Evolutionary conservation across 352 stramenopile species (phyloP), one percentile per base, ranked within the genome.

Genomic region (Pythium phragmiticola): DNA sequence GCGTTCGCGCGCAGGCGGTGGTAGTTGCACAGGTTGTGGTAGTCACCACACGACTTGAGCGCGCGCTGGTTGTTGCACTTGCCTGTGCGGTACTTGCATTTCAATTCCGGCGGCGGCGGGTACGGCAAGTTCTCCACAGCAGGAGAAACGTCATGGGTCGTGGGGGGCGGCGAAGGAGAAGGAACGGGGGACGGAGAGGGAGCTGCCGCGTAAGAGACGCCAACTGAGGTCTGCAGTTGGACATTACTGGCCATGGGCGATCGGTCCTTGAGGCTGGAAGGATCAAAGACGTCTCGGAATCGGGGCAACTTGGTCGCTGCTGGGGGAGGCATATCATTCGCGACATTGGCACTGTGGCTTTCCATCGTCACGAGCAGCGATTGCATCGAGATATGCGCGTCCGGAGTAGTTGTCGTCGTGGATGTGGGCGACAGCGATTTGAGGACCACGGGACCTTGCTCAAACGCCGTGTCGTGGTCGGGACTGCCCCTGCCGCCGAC

Each of bases 21-120:
- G 65, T 90, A 88, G 66, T 90, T 89, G 76, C 84, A 93, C 63
- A 93, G 60, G 51, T 91, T 93, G 70, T 90, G 81, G 69, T 91
- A 87, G 59, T 89, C 82, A 33, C 84, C 84, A 41, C 82, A 88
- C 21, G 76, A 87, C 70, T 93, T 93, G 60, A 90, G 75, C 34
- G 84, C 84, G 5, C 84, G 77, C 43, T 66, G 63, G 60, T 93
- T 88, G 58, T 74, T 74, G 68, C 84, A 93, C 59, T 93, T 93
- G 26, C 84, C 84, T 14, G 84, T 91, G n/a, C 81, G 83, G 69
- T 91, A 91, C 53, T 90, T 88, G 73, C 84, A 92, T 63, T 89
- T 87, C 59, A 90, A 72, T 52, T 84, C 63, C 4, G 57, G 63
- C 21, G 63, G 63, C n/a, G 63, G 63, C 19, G 53, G 34, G 37